phyloP scores from a whole-genome alignment of 2,329 filamentous ascomycete species.

The Xylaria sp. region DNA sequence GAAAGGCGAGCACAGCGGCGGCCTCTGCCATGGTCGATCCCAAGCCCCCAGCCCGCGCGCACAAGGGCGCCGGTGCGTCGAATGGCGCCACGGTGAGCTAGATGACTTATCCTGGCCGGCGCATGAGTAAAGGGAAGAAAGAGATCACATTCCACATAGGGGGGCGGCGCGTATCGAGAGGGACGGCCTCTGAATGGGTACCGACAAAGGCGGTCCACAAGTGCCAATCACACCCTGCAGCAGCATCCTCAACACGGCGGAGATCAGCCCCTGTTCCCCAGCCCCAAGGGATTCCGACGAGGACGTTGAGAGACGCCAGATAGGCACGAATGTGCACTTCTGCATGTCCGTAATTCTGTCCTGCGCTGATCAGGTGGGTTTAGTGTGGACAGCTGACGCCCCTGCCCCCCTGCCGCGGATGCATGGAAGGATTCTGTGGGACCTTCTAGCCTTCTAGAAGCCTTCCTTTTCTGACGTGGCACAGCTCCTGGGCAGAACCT shows the following conservation, averaged over 20 bases:
- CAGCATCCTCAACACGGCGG: neutral
- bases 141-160: slow-evolving; percentile 5
- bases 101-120: neutral
- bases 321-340: neutral
- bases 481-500: no score
- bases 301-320: neutral
- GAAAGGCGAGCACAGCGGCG: slow-evolving; percentile 53
- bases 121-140: slow-evolving; percentile 1
- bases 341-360: neutral
- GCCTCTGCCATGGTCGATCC: slow-evolving; percentile 25
- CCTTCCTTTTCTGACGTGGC: slow-evolving; percentile 33
- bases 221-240: neutral
- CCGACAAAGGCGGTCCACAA: neutral
- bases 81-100: slow-evolving; percentile 24
- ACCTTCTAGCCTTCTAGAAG: slow-evolving; percentile 40
- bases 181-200: slow-evolving; percentile 6
- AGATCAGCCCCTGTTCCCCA: slow-evolving; percentile 4
- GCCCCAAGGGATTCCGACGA: neutral
- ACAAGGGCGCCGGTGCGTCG: slow-evolving; percentile 4
- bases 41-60: slow-evolving; percentile 21
- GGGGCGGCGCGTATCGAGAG: slow-evolving; percentile 10
- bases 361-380: slow-evolving; percentile 10
- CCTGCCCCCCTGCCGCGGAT: slow-evolving; percentile 20
- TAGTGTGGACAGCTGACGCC: slow-evolving; percentile 9
- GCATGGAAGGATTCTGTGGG: slow-evolving; percentile 37